phyloP scores from a whole-genome alignment of 2,329 filamentous ascomycete genomes.

The Nigrograna mackinnonii region DNA sequence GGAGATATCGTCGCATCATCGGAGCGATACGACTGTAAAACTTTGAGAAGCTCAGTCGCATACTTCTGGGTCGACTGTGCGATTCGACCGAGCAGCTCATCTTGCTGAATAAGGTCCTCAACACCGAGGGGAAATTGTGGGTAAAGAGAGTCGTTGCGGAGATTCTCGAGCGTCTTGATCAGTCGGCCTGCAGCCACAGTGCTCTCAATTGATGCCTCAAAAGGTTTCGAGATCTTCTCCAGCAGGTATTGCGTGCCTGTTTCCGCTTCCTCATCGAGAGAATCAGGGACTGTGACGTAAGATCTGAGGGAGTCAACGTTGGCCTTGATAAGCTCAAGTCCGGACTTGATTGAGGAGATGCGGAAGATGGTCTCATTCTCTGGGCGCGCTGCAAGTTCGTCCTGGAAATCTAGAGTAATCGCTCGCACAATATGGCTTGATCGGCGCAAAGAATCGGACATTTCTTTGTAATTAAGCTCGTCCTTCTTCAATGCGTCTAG shows the following conservation, averaged over 20 bases:
- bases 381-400: conserved; percentile 17
- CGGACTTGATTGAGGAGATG: conserved; percentile 18
- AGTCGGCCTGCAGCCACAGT: conserved; percentile 23
- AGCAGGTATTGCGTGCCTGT: conserved; percentile 11
- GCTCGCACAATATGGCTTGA: conserved; percentile 21
- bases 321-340: conserved; percentile 18
- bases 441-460: conserved; percentile 76
- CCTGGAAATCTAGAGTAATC: conserved; percentile 10
- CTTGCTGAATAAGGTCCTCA: conserved; percentile 22
- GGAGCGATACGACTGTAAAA: too few species aligned
- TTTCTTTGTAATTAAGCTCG: conserved; percentile 82
- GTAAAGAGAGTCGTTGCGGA: conserved; percentile 28
- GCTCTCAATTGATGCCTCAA: conserved; percentile 16
- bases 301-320: conserved; percentile 13
- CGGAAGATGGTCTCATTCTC: conserved; percentile 30
- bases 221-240: conserved; percentile 17
- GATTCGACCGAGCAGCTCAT: conserved; percentile 17
- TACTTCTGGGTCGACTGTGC: conserved; percentile 11
- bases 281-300: conserved; percentile 1
- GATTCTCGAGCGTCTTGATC: conserved; percentile 20
- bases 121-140: conserved; percentile 24
- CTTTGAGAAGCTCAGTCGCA: background rate
- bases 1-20: background rate
- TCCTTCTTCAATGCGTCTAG: conserved; percentile 83
- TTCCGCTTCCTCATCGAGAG: conserved; percentile 8